Base-by-base conservation (phyloP, 2,329 filamentous ascomycete species). In the Drechslerella stenobrocha region DNA sequence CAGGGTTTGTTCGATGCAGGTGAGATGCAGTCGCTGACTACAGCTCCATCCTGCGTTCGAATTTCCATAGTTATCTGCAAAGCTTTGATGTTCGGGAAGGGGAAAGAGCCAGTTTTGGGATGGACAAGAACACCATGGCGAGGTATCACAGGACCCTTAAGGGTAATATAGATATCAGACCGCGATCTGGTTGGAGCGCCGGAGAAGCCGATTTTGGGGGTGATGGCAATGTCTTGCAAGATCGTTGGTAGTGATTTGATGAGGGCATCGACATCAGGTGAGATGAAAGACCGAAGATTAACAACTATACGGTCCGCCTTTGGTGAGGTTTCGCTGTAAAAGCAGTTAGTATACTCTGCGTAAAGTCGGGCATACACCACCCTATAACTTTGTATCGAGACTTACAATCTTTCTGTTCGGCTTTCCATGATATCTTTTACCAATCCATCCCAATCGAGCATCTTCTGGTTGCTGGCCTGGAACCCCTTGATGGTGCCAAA, bases 151-250 rank as follows among this genome's bases (percentile, higher is more conserved):
- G 90, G 88, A 70, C 90, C 86, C 61, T 85, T 84, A 47, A 98
- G 77, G 0, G 90, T 96, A 44, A 98, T 77, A 75, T 98, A 98
- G 51, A 98, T 97, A 75, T 98, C 95, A 8, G 90, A 96, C 73
- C 95, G 82, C 13, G 88, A 82, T 75, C 90, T 91, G 0, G 87
- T 90, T 0, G 93, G 92, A 1, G 91, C 91, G 9, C 91, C 91
- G 2, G 92, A 89, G 75, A 98, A 97, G 1, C 91, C 93, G 76
- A 97, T 91, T 75, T 93, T 93, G 73, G 82, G 87, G 0, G 91
- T 95, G 75, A 87, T 87, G 60, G 82, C 81, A 65, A 97, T 83
- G 52, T 87, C 86, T 51, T 95, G 87, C 11, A 98, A 83, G 11
- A 95, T 78, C 0, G 92, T 97, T 0, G 93, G 93, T 2, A 90